Conservation (phyloP, 176 grass and related monocot genomes). For the Hsuehochloa calcarea region DNA sequence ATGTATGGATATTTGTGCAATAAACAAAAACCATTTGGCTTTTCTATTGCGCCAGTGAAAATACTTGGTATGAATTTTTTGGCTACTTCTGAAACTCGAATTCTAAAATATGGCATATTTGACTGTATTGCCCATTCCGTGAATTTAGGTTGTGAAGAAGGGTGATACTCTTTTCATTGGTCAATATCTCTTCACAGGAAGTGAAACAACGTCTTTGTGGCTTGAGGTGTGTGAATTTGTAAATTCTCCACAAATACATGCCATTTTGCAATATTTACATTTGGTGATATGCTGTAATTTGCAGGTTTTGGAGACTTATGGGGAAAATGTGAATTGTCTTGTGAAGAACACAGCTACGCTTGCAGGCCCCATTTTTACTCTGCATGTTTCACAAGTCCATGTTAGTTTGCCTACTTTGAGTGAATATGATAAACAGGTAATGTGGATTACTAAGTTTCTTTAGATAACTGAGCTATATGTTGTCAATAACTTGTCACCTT, state of each 20-base stretch:
- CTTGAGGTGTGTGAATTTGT: constrained; percentile 62
- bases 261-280: constrained; percentile 1
- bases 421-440: constrained; percentile 86
- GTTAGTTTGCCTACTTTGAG: constrained; percentile 87
- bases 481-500: neutral
- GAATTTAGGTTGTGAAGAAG: constrained; percentile 71
- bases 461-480: constrained; percentile 5
- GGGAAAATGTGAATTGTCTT: constrained; percentile 70
- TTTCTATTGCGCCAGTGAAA: neutral
- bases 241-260: neutral
- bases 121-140: constrained; percentile 6
- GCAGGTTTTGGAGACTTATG: constrained; percentile 69
- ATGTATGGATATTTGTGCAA: neutral
- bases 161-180: constrained; percentile 97
- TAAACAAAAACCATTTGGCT: neutral
- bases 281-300: constrained; percentile 14
- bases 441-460: constrained; percentile 14
- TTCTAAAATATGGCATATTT: neutral
- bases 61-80: neutral
- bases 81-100: neutral
- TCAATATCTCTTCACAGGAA: constrained; percentile 99
- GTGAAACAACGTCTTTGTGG: constrained; percentile 93
- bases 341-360: constrained; percentile 84
- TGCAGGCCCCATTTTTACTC: constrained; percentile 70
- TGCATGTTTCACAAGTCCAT: constrained; percentile 75